Conservation (phyloP, 768 basidiomycete genomes). For the Ramaria sp. region DNA sequence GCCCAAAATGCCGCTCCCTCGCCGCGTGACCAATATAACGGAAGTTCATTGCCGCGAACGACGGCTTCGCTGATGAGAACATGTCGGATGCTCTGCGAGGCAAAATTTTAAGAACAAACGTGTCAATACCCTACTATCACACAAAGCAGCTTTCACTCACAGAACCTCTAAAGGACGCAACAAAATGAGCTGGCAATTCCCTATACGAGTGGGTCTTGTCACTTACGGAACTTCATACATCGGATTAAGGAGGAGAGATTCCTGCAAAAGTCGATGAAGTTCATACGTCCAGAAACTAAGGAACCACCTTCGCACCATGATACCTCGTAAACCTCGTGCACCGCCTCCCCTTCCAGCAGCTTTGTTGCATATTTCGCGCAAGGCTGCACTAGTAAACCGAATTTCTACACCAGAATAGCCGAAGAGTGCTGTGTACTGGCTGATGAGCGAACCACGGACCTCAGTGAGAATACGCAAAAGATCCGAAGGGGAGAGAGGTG, state of each 20-base stretch:
- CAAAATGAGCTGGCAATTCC: slow-evolving; percentile 3
- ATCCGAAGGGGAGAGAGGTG: slow-evolving; percentile 70
- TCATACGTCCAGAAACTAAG: not conserved
- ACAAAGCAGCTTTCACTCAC: slow-evolving; percentile 27
- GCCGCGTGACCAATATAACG: slow-evolving; percentile 67
- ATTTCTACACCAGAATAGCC: slow-evolving; percentile 78
- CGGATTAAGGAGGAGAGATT: slow-evolving; percentile 69
- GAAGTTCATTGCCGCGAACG: slow-evolving; percentile 48
- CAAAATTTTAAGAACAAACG: slow-evolving; percentile 9
- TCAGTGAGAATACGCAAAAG: slow-evolving; percentile 86
- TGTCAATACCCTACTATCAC: not conserved
- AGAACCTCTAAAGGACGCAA: slow-evolving; percentile 40
- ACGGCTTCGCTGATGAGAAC: slow-evolving; percentile 71
- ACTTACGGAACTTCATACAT: slow-evolving; percentile 92
- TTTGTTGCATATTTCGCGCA: slow-evolving; percentile 71
- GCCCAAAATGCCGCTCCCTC: slow-evolving; percentile 64
- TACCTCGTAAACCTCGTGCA: slow-evolving; percentile 79
- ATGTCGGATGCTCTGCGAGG: slow-evolving; percentile 55
- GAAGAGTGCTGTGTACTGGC: slow-evolving; percentile 81
- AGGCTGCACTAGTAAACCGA: slow-evolving; percentile 70
- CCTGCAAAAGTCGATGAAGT: slow-evolving; percentile 32
- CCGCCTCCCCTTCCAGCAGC: slow-evolving; percentile 80
- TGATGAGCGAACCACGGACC: slow-evolving; percentile 82
- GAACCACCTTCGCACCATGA: slow-evolving; percentile 46
- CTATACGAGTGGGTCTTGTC: slow-evolving; percentile 1